A percentile compares a stretch with the other conserved stretches of the same genome.
Conservation (phyloP, 2,329 filamentous ascomycete species). For the Aspergillaceae sp. region DNA sequence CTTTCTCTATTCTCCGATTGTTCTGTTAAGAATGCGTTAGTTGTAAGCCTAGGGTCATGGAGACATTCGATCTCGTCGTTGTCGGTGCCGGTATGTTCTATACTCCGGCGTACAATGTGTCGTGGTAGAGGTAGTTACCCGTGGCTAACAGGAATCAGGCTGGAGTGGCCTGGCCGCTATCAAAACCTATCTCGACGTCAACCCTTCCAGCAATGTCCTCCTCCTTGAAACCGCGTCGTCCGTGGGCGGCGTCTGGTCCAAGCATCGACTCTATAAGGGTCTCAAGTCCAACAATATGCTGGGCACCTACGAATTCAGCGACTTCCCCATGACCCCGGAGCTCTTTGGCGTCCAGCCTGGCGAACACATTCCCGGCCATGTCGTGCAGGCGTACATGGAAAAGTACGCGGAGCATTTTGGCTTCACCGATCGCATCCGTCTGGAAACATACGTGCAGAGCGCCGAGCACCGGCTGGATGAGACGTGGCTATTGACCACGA, state of each 20-base stretch:
- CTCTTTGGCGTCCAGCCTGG: conserved; percentile 42
- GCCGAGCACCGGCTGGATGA: conserved; percentile 37
- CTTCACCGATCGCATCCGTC: conserved; percentile 41
- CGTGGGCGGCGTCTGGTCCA: conserved; percentile 62
- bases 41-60: conserved; percentile 11
- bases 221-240: conserved; percentile 51
- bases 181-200: conserved; percentile 52
- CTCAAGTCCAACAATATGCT: conserved; percentile 67
- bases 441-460: conserved; percentile 44
- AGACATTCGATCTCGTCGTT: conserved; percentile 21
- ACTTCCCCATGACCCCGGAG: conserved; percentile 59
- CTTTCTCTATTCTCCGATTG: neutral
- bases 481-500: conserved; percentile 26
- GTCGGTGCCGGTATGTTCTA: conserved; percentile 19
- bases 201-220: conserved; percentile 49
- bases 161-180: conserved; percentile 52
- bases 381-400: conserved; percentile 50
- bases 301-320: conserved; percentile 64
- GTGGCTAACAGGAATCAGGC: conserved; percentile 21
- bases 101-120: too few species aligned
- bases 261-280: conserved; percentile 56
- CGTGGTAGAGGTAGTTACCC: conserved; percentile 14
- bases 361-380: conserved; percentile 51
- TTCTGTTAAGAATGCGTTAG: neutral
- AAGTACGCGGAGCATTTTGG: conserved; percentile 48